Evolutionary conservation across 1,284 basidiomycete genomes (phyloP).

Genomic region (Cryptococcus sp.): DNA sequence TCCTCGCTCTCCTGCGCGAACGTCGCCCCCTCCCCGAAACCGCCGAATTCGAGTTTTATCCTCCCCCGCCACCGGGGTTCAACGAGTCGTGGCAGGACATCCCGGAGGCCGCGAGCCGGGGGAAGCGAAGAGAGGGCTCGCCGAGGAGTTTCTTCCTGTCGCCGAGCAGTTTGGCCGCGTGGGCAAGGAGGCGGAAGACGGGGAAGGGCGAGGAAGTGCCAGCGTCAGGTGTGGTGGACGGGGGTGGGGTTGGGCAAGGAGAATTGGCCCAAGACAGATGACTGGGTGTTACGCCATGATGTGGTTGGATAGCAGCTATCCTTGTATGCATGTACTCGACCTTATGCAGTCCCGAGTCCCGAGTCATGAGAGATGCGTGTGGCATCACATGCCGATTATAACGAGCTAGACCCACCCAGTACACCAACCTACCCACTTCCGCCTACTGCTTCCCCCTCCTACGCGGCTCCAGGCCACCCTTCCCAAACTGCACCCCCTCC

Average conservation of each 20-base stretch:
- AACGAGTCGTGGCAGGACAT: constrained; percentile 24
- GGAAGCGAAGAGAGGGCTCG: constrained; percentile 10
- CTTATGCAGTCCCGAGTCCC: neutral
- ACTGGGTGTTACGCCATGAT: neutral
- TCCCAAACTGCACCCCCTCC: constrained; percentile 1
- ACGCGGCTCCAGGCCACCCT: constrained; percentile 4
- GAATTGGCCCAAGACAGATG: too few relatives aligned
- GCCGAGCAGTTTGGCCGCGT: constrained; percentile 17
- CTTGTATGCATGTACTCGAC: constrained; percentile 3
- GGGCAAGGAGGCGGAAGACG: constrained; percentile 11
- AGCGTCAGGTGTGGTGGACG: neutral
- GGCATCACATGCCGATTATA: neutral
- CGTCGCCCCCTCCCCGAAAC: constrained; percentile 36
- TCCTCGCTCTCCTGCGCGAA: constrained; percentile 35
- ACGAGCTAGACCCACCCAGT: neutral
- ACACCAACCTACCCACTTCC: neutral
- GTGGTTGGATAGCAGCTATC: neutral
- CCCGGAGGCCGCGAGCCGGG: constrained; percentile 11
- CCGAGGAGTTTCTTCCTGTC: constrained; percentile 11
- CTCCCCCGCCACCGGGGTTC: constrained; percentile 31
- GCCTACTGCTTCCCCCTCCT: constrained; percentile 5
- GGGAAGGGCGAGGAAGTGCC: neutral
- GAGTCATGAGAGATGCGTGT: neutral
- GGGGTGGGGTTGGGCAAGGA: too few relatives aligned
- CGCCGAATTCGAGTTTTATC: constrained; percentile 36